Base-by-base conservation (phyloP, 1,284 basidiomycete genomes). In the Laetiporus sulphureus region DNA sequence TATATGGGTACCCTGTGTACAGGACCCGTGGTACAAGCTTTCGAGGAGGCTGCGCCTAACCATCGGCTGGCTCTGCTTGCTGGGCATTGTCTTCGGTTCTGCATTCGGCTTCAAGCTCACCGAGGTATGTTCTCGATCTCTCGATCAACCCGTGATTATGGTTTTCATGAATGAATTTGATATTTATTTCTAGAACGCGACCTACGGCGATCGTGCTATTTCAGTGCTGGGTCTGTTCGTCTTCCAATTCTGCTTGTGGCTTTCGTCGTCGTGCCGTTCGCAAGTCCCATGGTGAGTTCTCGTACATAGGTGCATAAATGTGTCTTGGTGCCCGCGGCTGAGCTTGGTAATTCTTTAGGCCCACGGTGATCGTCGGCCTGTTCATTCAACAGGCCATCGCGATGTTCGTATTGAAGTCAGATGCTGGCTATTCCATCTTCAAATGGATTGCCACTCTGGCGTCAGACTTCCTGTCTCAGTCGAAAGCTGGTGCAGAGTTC, bases 381-480 rank as follows among this genome's bases (percentile, higher is more conserved):
- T 81, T 90, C 63, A 57, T 83, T 37, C 90, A 93, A 57, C 89
- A 92, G 64, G 76, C 69, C 12, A 77, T 92, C 42, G 91, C 89
- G 2, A 72, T 93, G 41, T 91, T 93, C 58, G 90, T 92, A 31
- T 73, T 93, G 53, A 91, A 91, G 65, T 77, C 79, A 13, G 66
- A 66, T 38, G 88, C 88, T 33, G 90, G 90, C 24, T 90, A 83
- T 64, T 74, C 73, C 30, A 73, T 91, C 42, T 91, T 91, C 72
- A 75, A 71, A 42, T 92, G 86, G 77, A 76, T 91, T 45, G 86
- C 88, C 3, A 73, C 65, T 40, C 75, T 87, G 21, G 86, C 87
- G 5, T 69, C 73, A 16, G 83, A 87, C 59, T 87, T 87, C 63
- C 66, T 91, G 45, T 61, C 61, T 7, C 68, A 85, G 60, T 78